Evolutionary conservation across 2,329 filamentous ascomycete species (phyloP).

Genomic region (Diaporthe velutina): DNA sequence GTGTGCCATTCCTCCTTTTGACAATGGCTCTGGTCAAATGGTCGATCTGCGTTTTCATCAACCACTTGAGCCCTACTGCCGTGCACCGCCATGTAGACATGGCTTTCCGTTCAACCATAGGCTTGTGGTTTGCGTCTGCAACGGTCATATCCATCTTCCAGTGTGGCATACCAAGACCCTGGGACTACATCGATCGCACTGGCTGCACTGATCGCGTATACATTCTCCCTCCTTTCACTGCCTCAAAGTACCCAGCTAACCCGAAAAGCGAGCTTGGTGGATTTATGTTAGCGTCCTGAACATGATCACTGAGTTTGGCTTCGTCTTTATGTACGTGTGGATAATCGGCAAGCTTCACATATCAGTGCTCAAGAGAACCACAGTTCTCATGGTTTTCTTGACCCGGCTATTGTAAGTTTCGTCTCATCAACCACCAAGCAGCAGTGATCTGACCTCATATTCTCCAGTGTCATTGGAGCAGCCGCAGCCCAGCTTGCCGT

Average conservation of each 20-base stretch:
- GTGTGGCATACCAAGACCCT: not conserved
- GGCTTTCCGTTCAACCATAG: slow-evolving; percentile 15
- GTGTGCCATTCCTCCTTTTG: slow-evolving; percentile 5
- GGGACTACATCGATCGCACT: slow-evolving; percentile 1
- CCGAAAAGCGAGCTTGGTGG: not conserved
- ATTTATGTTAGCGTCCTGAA: not conserved
- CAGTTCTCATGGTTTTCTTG: slow-evolving; percentile 5
- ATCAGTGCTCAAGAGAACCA: not conserved
- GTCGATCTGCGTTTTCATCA: slow-evolving; percentile 30
- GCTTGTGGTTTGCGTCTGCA: not conserved
- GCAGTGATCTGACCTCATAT: not conserved
- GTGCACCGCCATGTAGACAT: slow-evolving; percentile 1
- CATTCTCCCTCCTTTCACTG: too few relatives aligned
- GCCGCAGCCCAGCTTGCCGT: slow-evolving; percentile 20
- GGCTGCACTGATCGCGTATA: slow-evolving; percentile 10
- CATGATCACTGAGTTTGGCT: slow-evolving; percentile 9
- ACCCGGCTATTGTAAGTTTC: not conserved
- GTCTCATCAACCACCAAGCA: accelerated
- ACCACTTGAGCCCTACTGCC: slow-evolving; percentile 10
- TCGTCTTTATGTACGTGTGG: slow-evolving; percentile 11
- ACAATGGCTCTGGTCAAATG: slow-evolving; percentile 20
- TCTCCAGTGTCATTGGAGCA: not conserved
- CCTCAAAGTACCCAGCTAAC: not conserved
- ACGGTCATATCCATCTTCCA: slow-evolving; percentile 8
- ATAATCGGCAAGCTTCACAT: slow-evolving; percentile 20